phyloP scores from a whole-genome alignment of 495 filamentous ascomycete genomes.

The Penicillium coffeae region DNA sequence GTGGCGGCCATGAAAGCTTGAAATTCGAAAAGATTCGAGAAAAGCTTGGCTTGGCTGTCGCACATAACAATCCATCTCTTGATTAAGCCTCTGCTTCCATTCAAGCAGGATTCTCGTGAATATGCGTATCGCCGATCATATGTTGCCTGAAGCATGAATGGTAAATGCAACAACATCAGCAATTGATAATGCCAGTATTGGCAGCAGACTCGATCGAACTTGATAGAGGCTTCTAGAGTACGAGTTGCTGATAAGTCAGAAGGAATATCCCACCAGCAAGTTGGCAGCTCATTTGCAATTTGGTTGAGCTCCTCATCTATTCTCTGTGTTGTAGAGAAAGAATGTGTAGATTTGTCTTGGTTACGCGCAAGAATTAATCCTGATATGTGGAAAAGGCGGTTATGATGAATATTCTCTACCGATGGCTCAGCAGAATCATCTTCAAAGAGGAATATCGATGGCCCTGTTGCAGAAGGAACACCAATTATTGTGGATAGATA shows the following conservation, averaged over 20 bases:
- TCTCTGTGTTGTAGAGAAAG: conserved; percentile 8
- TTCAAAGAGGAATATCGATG: neutral
- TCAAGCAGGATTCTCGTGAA: neutral
- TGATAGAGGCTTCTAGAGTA: conserved; percentile 5
- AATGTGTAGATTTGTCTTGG: conserved; percentile 8
- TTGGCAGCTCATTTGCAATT: conserved; percentile 4
- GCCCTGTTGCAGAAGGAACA: conserved; percentile 9
- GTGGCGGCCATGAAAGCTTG: conserved; percentile 6
- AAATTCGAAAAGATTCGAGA: conserved; percentile 8
- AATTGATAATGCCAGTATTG: conserved; percentile 14
- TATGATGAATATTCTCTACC: conserved; percentile 4
- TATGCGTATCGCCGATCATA: conserved; percentile 11
- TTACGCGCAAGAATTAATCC: conserved; percentile 14
- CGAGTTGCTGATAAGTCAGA: neutral
- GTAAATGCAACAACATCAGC: conserved; percentile 7
- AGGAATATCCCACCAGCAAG: conserved; percentile 4
- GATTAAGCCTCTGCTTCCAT: conserved; percentile 4
- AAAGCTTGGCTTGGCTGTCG: neutral
- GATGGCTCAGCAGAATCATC: conserved; percentile 2
- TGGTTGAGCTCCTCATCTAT: conserved; percentile 10
- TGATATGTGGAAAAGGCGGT: conserved; percentile 8
- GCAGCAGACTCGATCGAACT: conserved; percentile 13
- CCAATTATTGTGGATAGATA: conserved; percentile 10
- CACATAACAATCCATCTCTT: conserved; percentile 3
- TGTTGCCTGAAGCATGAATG: conserved; percentile 12